Evolutionary conservation across 768 basidiomycete genomes (phyloP).

Genomic region (Naganishia randhawae): DNA sequence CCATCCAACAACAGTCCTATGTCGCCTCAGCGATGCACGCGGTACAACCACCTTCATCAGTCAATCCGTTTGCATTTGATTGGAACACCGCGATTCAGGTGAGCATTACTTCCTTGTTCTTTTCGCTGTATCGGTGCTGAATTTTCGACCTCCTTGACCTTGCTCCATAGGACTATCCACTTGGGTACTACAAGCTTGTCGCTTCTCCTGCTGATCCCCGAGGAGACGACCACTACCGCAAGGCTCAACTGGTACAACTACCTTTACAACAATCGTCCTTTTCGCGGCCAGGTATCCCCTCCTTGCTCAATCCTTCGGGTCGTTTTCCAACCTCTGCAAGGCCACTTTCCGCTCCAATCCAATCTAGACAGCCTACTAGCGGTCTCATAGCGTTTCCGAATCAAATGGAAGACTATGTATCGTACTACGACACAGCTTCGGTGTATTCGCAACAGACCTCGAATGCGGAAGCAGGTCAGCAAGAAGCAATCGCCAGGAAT

Average conservation of each 20-base stretch:
- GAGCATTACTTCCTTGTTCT: background rate
- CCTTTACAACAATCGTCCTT: background rate
- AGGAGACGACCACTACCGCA: conserved; percentile 15
- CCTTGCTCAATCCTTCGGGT: background rate
- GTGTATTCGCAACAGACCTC: background rate
- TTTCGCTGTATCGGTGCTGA: background rate
- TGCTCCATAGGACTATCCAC: background rate
- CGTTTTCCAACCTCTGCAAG: background rate
- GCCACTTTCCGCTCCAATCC: background rate
- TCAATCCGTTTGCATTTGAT: background rate
- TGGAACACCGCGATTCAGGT: background rate
- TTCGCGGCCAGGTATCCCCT: background rate
- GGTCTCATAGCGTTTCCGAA: background rate
- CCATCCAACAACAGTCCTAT: background rate
- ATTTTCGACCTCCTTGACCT: background rate
- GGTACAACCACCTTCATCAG: background rate
- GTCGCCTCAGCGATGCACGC: background rate
- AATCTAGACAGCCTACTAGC: background rate
- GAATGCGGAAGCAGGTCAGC: background rate
- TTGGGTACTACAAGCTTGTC: conserved; percentile 17
- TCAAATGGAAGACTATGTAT: background rate
- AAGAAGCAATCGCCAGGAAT: background rate
- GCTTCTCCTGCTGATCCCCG: conserved; percentile 14
- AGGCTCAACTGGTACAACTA: conserved; percentile 5
- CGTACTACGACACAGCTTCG: background rate